Base-by-base conservation (phyloP, 139 green algal genomes). In the Tetradesmus obliquus region DNA sequence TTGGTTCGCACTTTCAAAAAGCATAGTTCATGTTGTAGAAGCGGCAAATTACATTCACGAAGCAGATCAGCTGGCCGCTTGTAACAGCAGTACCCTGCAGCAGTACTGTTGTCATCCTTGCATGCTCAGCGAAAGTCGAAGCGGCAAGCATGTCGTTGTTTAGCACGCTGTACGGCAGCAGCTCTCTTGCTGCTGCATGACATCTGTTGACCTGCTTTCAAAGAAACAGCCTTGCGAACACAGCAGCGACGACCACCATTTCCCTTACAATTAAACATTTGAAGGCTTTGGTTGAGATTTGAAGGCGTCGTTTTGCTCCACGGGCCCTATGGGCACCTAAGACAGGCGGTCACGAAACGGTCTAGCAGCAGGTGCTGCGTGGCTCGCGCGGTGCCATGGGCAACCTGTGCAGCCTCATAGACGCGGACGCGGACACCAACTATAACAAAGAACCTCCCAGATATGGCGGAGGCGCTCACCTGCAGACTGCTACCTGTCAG, bases 401-500 rank as follows among this genome's bases (percentile, higher is more conserved):
- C 62, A 89, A 89, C 62, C 32, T 81, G 5, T 89, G 84, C 62
- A 89, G 84, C 32, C 5, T 45, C 45, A 22, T 53, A 20, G 6
- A 54, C n/a, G 58, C 54, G 60, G 60, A 82, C 32, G 51, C 24
- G 5, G 24, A 89, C 32, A 60, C 24, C 8, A 60, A 89, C 19
- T 19, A 66, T 81, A 22, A 2, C 72, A 81, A 45, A 32, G 72
- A 45, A 7, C 72, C 72, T 17, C 72, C 22, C 8, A 71, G 60
- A 71, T 71, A 71, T 15, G 60, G 60, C 60, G 60, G 60, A 71
- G 60, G 6, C 60, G 60, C 60, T 15, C 60, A 71, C 60, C 60
- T 71, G 60, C 60, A 88, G 54, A 76, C 83, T 54, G 55, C 57
- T 15, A 55, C 83, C 10, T 62, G 62, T 17, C 55, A 74, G 62